Conservation (phyloP, 2,329 filamentous ascomycete species). For the Myriangium duriaei region DNA sequence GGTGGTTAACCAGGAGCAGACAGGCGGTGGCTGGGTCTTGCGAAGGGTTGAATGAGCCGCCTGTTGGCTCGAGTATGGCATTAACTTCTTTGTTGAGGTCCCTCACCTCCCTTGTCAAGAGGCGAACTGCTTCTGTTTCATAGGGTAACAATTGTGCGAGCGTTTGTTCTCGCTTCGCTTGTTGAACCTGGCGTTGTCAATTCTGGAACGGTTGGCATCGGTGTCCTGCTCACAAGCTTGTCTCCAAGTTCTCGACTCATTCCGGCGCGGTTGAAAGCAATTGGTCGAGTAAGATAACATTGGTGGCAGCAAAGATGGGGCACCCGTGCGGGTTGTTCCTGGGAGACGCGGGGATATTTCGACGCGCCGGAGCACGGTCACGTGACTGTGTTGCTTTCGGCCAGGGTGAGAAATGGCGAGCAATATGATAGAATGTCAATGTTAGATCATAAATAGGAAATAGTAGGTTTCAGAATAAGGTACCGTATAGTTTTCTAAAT, state of each 20-base stretch:
- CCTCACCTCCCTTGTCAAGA: slow-evolving; percentile 79
- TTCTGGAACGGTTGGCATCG: slow-evolving; percentile 9
- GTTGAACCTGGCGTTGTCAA: slow-evolving; percentile 54
- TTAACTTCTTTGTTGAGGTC: slow-evolving; percentile 81
- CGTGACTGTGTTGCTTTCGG: too few relatives aligned
- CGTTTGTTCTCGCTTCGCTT: slow-evolving; percentile 88
- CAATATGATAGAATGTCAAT: too few relatives aligned
- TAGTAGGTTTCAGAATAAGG: too few relatives aligned
- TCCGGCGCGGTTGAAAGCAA: neutral
- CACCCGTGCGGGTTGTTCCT: too few relatives aligned
- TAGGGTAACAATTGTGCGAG: slow-evolving; percentile 80
- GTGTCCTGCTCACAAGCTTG: slow-evolving; percentile 52
- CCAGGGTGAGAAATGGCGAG: too few relatives aligned
- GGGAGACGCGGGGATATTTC: too few relatives aligned
- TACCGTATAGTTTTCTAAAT: too few relatives aligned
- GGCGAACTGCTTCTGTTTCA: slow-evolving; percentile 79
- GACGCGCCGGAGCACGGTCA: too few relatives aligned
- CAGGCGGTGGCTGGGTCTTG: slow-evolving; percentile 75
- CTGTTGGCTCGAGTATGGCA: slow-evolving; percentile 67
- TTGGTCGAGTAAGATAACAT: too few relatives aligned
- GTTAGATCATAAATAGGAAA: too few relatives aligned
- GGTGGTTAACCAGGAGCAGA: slow-evolving; percentile 79
- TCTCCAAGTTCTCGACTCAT: slow-evolving; percentile 87
- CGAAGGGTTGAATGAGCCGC: slow-evolving; percentile 69
- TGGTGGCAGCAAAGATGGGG: too few relatives aligned